Evolutionary conservation across 164 flowering plant species (phyloP).

Genomic region (Aristolochia fimbriata): DNA sequence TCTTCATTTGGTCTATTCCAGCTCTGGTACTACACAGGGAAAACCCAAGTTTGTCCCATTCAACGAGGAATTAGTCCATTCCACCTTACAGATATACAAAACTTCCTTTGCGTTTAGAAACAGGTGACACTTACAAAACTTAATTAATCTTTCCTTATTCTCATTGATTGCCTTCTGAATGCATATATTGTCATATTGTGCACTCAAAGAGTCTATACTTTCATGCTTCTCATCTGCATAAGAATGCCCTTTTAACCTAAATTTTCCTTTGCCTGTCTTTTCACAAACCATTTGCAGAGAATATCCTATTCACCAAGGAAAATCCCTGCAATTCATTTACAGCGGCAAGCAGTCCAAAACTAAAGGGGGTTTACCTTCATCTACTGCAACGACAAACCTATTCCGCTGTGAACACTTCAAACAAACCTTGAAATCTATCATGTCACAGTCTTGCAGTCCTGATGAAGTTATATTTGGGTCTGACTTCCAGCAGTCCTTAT

Average conservation of each 20-base stretch:
- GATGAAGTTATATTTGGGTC: constrained; percentile 89
- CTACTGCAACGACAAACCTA: constrained; percentile 85
- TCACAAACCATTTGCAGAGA: constrained; percentile 37
- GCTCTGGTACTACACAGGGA: constrained; percentile 89
- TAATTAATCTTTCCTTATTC: not conserved
- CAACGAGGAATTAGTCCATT: constrained; percentile 53
- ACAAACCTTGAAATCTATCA: constrained; percentile 47
- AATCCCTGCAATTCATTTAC: constrained; percentile 68
- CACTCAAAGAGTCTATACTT: not conserved
- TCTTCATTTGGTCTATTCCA: constrained; percentile 20
- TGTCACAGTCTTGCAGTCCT: constrained; percentile 66
- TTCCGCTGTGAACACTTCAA: constrained; percentile 46
- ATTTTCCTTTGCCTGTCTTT: not conserved
- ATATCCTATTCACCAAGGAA: constrained; percentile 64
- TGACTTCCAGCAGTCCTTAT: constrained; percentile 68
- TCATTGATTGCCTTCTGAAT: not conserved
- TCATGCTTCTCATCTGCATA: not conserved
- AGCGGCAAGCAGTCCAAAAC: constrained; percentile 79
- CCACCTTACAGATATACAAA: constrained; percentile 59
- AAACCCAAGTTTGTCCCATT: constrained; percentile 76
- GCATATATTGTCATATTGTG: not conserved
- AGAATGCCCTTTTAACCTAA: not conserved
- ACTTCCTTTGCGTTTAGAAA: constrained; percentile 86
- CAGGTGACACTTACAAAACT: constrained; percentile 31
- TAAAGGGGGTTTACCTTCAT: constrained; percentile 56